A percentile compares a stretch with the other conserved stretches of the same genome.
Conservation (phyloP, 257 asterid species). For the Eucommia ulmoides region DNA sequence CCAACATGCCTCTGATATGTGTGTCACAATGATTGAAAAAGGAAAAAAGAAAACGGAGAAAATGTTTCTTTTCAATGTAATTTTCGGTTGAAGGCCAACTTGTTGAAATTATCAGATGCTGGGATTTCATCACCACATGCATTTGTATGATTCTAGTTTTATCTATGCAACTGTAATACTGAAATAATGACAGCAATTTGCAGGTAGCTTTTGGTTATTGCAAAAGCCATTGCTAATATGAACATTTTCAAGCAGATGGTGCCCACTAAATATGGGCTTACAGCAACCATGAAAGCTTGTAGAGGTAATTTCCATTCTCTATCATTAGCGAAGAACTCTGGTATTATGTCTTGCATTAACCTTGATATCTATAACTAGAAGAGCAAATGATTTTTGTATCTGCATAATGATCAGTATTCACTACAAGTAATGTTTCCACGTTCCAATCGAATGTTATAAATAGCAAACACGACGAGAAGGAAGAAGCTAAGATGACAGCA, state of each 20-base stretch:
- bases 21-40: too few relatives aligned
- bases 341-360: background rate
- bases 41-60: too few relatives aligned
- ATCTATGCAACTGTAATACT: too few relatives aligned
- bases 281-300: slow-evolving; percentile 25
- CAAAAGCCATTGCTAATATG: slow-evolving; percentile 31
- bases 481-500: background rate
- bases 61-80: too few relatives aligned
- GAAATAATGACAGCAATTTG: too few relatives aligned
- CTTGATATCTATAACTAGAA: background rate
- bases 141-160: too few relatives aligned
- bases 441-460: background rate
- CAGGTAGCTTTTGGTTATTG: too few relatives aligned
- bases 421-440: background rate
- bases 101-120: too few relatives aligned
- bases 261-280: slow-evolving; percentile 21
- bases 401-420: background rate
- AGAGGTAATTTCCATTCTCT: slow-evolving; percentile 26
- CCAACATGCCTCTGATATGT: too few relatives aligned
- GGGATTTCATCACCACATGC: too few relatives aligned
- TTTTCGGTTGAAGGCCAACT: too few relatives aligned
- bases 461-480: background rate
- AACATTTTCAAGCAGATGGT: slow-evolving; percentile 42
- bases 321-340: background rate
- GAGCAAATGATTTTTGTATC: background rate